Evolutionary conservation across 495 filamentous ascomycete species (phyloP).

Genomic region (Astrocystis sublimbata): DNA sequence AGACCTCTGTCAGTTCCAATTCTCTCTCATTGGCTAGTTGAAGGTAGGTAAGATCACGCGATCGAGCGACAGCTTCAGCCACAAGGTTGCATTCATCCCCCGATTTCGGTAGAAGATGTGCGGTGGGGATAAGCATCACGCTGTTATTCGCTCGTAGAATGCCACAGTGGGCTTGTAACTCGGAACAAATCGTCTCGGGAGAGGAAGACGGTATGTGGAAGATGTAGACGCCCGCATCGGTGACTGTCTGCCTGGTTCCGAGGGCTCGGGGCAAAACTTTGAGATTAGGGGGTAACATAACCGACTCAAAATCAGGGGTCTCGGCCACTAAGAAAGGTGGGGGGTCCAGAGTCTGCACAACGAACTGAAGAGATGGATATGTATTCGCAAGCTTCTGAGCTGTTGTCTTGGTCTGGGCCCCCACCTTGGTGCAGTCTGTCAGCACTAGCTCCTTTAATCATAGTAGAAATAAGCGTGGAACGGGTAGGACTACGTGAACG

Average conservation of each 20-base stretch:
- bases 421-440: too few relatives aligned
- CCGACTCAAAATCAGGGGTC: not conserved
- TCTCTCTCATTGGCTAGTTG: too few relatives aligned
- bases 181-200: conserved; percentile 11
- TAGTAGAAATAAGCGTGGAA: not conserved
- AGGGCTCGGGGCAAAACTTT: conserved; percentile 23
- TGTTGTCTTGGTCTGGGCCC: conserved; percentile 25
- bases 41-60: too few relatives aligned
- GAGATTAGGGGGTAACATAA: conserved; percentile 10
- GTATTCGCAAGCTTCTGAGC: conserved; percentile 26
- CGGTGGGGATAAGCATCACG: too few relatives aligned
- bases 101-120: too few relatives aligned
- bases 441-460: too few relatives aligned
- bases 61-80: too few relatives aligned
- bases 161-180: conserved; percentile 1
- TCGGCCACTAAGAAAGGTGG: not conserved
- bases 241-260: conserved; percentile 29
- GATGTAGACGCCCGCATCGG: conserved; percentile 38
- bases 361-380: conserved; percentile 35
- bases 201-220: conserved; percentile 24
- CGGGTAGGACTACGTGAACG: not conserved
- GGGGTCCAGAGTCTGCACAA: conserved; percentile 34
- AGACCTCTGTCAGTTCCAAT: too few relatives aligned
- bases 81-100: too few relatives aligned
- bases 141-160: conserved; percentile 24